Percentiles rank a stretch among this genome's conserved stretches.
Conservation (phyloP, 2,329 filamentous ascomycete genomes). For the Dothideomycetidae sp. region DNA sequence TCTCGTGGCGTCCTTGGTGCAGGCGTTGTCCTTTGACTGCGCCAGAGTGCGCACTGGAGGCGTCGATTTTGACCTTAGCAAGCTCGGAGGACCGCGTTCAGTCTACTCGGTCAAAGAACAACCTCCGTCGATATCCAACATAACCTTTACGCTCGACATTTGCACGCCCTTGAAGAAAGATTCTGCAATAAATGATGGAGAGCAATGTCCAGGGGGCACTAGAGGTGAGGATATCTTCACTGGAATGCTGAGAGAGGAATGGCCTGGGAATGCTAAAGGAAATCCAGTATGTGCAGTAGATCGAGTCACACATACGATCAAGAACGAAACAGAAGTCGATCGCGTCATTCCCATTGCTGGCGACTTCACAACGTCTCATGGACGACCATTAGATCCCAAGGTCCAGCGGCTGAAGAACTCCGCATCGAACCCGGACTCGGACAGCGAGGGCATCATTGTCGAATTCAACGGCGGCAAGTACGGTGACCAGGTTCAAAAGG, state of each 20-base stretch:
- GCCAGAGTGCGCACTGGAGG: constrained; percentile 44
- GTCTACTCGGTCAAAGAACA: constrained; percentile 41
- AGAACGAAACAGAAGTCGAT: constrained; percentile 35
- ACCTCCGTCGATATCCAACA: constrained; percentile 48
- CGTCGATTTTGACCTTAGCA: constrained; percentile 48
- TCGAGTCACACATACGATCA: constrained; percentile 37
- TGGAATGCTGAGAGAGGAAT: background rate
- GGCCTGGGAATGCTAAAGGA: constrained; percentile 20
- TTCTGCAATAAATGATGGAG: constrained; percentile 39
- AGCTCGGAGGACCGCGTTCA: constrained; percentile 52
- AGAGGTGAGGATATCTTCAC: constrained; percentile 38
- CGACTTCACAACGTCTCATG: constrained; percentile 45
- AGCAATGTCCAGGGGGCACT: constrained; percentile 55
- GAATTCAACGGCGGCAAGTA: constrained; percentile 48
- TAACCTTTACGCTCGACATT: constrained; percentile 68
- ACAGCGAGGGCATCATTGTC: constrained; percentile 57
- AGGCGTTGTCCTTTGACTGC: constrained; percentile 45
- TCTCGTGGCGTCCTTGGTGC: constrained; percentile 21
- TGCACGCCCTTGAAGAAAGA: constrained; percentile 53
- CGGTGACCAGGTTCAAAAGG: constrained; percentile 46
- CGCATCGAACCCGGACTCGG: constrained; percentile 47
- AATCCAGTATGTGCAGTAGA: constrained; percentile 62
- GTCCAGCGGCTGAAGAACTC: constrained; percentile 52
- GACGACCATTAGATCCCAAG: constrained; percentile 48
- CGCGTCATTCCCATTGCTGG: constrained; percentile 62